Percentiles rank a stretch among this genome's conserved stretches.
Evolutionary conservation across 2,329 filamentous ascomycete genomes (phyloP).

Genomic region (Epichloe glyceriae): DNA sequence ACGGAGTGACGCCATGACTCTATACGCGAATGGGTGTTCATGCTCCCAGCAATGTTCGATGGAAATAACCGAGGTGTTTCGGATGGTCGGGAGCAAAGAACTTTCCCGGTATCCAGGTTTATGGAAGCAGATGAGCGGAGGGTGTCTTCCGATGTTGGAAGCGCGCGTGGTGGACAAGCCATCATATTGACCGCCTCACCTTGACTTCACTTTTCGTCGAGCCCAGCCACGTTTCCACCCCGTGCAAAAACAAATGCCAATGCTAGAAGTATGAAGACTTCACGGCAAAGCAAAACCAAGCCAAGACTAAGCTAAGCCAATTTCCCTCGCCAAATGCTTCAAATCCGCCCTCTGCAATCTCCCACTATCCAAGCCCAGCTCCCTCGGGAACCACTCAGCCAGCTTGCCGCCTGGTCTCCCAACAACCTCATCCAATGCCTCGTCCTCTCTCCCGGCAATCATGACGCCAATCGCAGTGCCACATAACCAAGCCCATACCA

Average conservation of each 20-base stretch:
- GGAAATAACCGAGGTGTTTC: too few species aligned
- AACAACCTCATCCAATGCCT: slow-evolving; percentile 14
- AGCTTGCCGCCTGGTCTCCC: slow-evolving; percentile 25
- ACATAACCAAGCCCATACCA: slow-evolving; percentile 40
- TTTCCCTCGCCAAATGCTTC: slow-evolving; percentile 11
- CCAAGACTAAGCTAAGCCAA: too few species aligned
- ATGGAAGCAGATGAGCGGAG: too few species aligned
- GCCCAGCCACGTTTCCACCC: not conserved
- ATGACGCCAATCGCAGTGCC: slow-evolving; percentile 34
- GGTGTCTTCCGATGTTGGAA: too few species aligned
- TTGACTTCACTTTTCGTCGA: not conserved
- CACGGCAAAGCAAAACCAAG: too few species aligned
- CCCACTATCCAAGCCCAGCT: slow-evolving; percentile 17
- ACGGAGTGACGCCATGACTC: slow-evolving; percentile 23
- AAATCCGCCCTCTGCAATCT: slow-evolving; percentile 25
- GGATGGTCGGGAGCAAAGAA: too few species aligned
- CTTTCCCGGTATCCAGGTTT: too few species aligned
- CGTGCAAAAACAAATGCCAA: too few species aligned
- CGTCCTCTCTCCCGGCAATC: slow-evolving; percentile 26
- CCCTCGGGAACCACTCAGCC: slow-evolving; percentile 27
- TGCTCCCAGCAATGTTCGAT: too few species aligned
- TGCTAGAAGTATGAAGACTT: too few species aligned
- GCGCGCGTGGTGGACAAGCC: not conserved
- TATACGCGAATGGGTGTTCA: slow-evolving; percentile 10
- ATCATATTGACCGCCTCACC: not conserved